Evolutionary conservation across 2,329 filamentous ascomycete genomes (phyloP), one percentile per base, ranked within the genome.

Genomic region (Ophiostoma tasmaniense): DNA sequence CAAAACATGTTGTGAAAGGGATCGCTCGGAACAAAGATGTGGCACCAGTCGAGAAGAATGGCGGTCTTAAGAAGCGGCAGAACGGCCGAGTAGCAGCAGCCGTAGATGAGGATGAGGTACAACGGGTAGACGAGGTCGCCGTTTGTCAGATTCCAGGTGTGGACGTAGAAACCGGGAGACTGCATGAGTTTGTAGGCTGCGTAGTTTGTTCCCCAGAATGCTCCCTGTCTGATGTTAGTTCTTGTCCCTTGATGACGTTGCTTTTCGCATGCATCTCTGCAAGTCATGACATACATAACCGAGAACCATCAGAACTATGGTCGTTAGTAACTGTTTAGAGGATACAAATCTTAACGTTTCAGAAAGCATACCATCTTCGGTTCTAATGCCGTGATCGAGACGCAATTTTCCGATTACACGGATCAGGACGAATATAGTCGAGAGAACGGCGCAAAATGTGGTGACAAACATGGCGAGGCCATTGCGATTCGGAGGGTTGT

Each of bases 391-490:
- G 22, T 13, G 25, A 25, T 33, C 25, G 25, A 30, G 25, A 25
- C 14, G 55, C 3, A 61, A 7, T 25, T 61, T 61, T 61, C 13
- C 25, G 25, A 30, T 7, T 14, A 61, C 2, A 14, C 25, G 55
- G 55, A 61, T 61, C 22, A 61, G 7, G 25, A 61, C 55, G 14
- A 61, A 61, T 28, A 61, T 61, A 30, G 55, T 61, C 11, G 55
- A 61, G 25, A 61, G 55, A 11, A 61, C 25, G 25, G 55, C 55
- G 22, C 55, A 61, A 61, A 61, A 30, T 10, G 25, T 59, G 22
- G 25, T 59, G 52, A 59, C 52, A 59, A 59, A 59, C 52, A 59
- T 59, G 52, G 52, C 52, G 22, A 59, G 22, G 52, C 52, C 52
- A 7, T 59, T 59, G 10, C 13, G 22, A 17, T 59, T 59, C 2